Conservation (phyloP, 805 yeast genomes). For the Barnettozyma sp. region DNA sequence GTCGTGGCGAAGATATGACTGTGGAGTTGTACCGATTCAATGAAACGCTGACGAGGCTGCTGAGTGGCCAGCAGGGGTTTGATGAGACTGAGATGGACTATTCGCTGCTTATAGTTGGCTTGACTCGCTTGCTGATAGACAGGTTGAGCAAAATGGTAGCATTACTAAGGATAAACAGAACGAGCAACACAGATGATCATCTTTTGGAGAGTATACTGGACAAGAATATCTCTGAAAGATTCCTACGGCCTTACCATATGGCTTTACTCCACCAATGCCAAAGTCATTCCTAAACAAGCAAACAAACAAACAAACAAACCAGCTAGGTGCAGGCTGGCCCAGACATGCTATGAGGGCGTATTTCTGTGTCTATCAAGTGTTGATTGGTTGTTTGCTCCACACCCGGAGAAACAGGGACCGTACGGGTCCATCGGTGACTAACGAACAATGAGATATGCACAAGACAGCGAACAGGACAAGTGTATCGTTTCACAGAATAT, state of each 20-base stretch:
- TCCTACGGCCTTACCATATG: conserved; percentile 1
- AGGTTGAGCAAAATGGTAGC: conserved; percentile 11
- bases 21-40: conserved; percentile 22
- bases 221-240: conserved; percentile 8
- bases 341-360: no score
- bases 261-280: background rate
- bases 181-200: background rate
- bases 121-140: conserved; percentile 14
- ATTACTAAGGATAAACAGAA: background rate
- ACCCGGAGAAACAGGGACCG: no score
- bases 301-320: no score
- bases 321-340: no score
- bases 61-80: conserved; percentile 4
- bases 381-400: no score
- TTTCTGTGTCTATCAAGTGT: no score
- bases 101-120: conserved; percentile 14
- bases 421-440: no score
- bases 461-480: no score
- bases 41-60: conserved; percentile 22
- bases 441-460: no score
- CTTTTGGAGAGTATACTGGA: conserved; percentile 5
- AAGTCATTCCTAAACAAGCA: no score
- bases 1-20: conserved; percentile 9
- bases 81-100: conserved; percentile 11
- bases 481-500: no score